Conservation (phyloP, 2,329 filamentous ascomycete genomes). For the Stagonosporopsis tanaceti region DNA sequence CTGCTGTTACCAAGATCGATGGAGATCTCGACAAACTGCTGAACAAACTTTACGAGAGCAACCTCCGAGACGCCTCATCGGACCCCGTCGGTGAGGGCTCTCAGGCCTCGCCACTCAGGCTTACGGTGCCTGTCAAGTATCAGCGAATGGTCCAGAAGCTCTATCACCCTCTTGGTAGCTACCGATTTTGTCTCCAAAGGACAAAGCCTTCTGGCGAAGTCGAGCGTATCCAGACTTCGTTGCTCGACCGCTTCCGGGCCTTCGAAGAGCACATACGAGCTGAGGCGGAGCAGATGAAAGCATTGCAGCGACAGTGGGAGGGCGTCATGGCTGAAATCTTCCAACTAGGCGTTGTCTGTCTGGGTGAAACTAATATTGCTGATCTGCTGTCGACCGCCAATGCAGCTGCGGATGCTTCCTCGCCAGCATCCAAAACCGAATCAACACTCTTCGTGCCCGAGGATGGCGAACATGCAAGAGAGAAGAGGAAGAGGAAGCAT, state of each 20-base stretch:
- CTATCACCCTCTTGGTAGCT: constrained; percentile 30
- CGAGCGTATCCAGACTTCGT: constrained; percentile 15
- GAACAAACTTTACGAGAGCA: constrained; percentile 21
- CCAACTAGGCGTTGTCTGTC: constrained; percentile 31
- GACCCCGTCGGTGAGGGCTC: constrained; percentile 2
- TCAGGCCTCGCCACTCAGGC: constrained; percentile 21
- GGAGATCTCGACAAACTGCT: constrained; percentile 27
- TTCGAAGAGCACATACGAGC: constrained; percentile 32
- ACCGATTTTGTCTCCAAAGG: constrained; percentile 17
- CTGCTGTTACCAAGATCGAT: constrained; percentile 30
- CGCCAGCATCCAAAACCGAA: constrained; percentile 8
- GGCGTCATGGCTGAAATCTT: constrained; percentile 40
- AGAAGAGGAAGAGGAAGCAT: constrained; percentile 27
- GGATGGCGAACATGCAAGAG: constrained; percentile 9
- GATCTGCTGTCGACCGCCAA: constrained; percentile 23
- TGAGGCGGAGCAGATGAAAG: constrained; percentile 28
- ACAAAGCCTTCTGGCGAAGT: constrained; percentile 23
- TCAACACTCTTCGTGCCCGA: constrained; percentile 32
- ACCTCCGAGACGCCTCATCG: constrained; percentile 23
- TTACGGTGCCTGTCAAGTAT: constrained; percentile 30
- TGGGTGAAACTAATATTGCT: constrained; percentile 36
- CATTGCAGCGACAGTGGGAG: constrained; percentile 40
- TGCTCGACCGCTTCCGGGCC: constrained; percentile 30
- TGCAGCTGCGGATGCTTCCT: neutral
- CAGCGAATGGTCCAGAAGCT: constrained; percentile 28